Conservation (phyloP, 257 asterid species). For the Nicotiana otophora region DNA sequence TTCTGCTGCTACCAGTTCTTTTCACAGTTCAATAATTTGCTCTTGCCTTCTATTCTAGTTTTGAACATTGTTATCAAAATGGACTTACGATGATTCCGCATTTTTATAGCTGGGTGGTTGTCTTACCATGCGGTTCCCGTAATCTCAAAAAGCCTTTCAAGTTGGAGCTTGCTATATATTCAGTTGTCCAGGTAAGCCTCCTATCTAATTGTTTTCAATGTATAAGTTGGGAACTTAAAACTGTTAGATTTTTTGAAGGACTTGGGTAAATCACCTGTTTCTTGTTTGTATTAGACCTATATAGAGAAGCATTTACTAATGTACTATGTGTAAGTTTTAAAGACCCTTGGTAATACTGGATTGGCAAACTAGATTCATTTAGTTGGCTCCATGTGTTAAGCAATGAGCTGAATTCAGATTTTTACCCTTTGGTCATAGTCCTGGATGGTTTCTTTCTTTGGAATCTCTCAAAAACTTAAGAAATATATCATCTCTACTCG, state of each 20-base stretch:
- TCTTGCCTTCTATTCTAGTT: background rate
- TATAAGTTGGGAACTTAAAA: background rate
- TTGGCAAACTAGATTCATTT: background rate
- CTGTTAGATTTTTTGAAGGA: background rate
- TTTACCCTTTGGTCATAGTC: background rate
- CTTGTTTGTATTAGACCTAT: background rate
- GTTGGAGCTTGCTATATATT: slow-evolving; percentile 87
- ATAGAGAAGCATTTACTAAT: background rate
- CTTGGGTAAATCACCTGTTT: background rate
- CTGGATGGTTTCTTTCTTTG: background rate
- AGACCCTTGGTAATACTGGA: background rate
- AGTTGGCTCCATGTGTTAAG: background rate
- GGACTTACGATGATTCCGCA: background rate
- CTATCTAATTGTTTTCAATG: background rate
- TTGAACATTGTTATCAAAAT: background rate
- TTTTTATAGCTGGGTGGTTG: slow-evolving; percentile 76
- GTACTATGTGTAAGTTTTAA: background rate
- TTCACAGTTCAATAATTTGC: background rate
- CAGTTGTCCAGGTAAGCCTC: slow-evolving; percentile 49
- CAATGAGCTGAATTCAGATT: background rate
- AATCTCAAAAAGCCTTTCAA: slow-evolving; percentile 64
- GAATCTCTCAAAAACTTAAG: background rate
- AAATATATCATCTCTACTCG: too few species aligned
- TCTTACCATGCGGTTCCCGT: slow-evolving; percentile 80
- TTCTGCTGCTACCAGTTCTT: background rate